phyloP scores from a whole-genome alignment of 2,329 filamentous ascomycete genomes.

The Neopestalotiopsis sp. region DNA sequence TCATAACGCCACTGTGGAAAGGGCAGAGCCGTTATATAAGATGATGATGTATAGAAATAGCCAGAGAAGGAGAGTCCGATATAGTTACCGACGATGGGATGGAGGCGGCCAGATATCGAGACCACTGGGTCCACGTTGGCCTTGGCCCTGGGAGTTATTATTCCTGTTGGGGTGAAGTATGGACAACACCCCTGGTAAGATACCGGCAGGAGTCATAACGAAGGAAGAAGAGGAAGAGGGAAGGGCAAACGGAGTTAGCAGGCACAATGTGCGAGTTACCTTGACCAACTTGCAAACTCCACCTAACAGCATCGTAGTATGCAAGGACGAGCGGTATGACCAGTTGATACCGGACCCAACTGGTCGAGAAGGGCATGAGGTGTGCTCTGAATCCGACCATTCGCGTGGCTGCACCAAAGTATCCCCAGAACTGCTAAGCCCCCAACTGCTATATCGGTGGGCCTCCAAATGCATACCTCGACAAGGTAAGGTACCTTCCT shows the following conservation, averaged over 20 bases:
- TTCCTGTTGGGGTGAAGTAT: conserved; percentile 26
- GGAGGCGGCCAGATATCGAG: conserved; percentile 30
- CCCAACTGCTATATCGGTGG: conserved; percentile 1
- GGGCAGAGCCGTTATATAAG: conserved; percentile 31
- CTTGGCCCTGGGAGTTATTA: conserved; percentile 18
- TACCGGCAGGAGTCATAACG: conserved; percentile 21
- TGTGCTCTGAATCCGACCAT: not conserved
- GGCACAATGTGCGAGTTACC: not conserved
- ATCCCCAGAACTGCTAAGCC: not conserved
- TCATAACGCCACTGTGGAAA: conserved; percentile 20
- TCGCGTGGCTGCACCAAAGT: not conserved
- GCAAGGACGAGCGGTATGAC: too few species aligned
- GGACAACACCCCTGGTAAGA: conserved; percentile 19
- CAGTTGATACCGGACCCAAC: not conserved
- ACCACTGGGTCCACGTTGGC: conserved; percentile 33
- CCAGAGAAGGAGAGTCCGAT: conserved; percentile 17
- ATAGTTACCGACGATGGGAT: conserved; percentile 19
- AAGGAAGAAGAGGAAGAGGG: not conserved
- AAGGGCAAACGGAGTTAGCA: not conserved
- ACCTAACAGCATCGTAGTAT: conserved; percentile 5
- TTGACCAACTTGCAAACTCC: not conserved
- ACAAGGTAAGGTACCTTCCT: too few species aligned
- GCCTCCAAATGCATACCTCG: not conserved
- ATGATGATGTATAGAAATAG: conserved; percentile 23
- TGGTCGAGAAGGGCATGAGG: not conserved